A percentile compares a stretch with the other conserved stretches of the same genome.
These are phyloP conservation scores for Rutidosis leptorrhynchoides DNA, from an alignment of 129 eudicot genomes.

Conservation along the genomic window DNA sequence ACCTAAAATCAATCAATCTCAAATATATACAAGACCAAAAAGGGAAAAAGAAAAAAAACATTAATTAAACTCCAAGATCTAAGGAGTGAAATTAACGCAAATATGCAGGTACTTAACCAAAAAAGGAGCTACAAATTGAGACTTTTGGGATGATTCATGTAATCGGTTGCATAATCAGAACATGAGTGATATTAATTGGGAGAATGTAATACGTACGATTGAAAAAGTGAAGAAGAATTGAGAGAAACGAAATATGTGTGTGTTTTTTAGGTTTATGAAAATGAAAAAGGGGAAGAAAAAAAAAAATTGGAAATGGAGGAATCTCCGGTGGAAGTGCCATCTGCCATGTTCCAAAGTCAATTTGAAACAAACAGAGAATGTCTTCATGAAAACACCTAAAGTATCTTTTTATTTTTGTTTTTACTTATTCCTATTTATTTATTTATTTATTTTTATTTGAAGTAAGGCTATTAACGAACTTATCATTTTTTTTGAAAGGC, in stretches of 20 bases:
- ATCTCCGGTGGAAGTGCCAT: conserved; percentile 34
- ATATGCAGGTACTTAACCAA: conserved; percentile 13
- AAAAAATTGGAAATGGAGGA: conserved; percentile 22
- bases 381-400: conserved; percentile 12
- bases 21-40: not conserved
- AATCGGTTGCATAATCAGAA: conserved; percentile 20
- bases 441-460: no score
- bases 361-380: conserved; percentile 29
- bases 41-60: not conserved
- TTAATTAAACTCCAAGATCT: conserved; percentile 26
- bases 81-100: not conserved
- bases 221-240: conserved; percentile 3
- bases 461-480: no score
- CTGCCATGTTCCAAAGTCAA: conserved; percentile 36
- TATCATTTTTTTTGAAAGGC: no score
- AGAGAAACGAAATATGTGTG: not conserved
- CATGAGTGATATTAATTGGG: conserved; percentile 9
- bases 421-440: no score
- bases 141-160: not conserved
- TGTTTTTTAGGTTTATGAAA: conserved; percentile 13
- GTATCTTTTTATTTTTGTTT: not conserved
- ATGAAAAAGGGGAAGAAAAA: not conserved
- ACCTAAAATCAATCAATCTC: not conserved
- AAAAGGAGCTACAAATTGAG: conserved; percentile 15
- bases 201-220: conserved; percentile 17